Evolutionary conservation across 345 rosid genomes (phyloP), one percentile per base, ranked within the genome.

Genomic region (Linum trigynum): DNA sequence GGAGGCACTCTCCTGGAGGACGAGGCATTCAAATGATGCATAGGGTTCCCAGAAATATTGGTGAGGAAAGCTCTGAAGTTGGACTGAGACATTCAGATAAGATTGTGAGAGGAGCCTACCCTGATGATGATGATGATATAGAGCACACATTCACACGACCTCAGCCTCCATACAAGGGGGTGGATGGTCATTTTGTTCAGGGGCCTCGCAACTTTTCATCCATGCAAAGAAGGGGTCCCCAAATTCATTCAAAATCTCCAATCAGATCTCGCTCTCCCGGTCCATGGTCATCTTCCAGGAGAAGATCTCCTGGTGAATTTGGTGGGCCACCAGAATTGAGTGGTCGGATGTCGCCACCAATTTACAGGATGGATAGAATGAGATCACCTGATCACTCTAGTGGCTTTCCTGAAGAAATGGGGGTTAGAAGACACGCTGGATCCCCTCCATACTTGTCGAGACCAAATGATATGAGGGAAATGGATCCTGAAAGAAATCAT

Each of bases 251-350:
- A 16, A 83, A 84, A 38, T 91, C 96, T 75, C 97, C 96, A 23
- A 16, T 74, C 38, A 81, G 89, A 75, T 74, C 83, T 62, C 80
- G 83, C 57, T 81, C 92, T 64, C 85, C 88, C 59, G 82, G 83
- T 82, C 78, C 81, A 56, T 86, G 96, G 84, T 74, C 86, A 17
- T 75, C 96, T 70, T 78, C 82, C 14, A 77, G 90, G 82, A 82
- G 88, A 77, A 82, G 95, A 70, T 76, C 98, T 38, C 87, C 86
- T 7, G 87, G 86, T 67, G 87, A 78, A 2, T 86, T 84, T 74
- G 79, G 71, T 76, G 87, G 87, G 60, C 81, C 76, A 62, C 66
- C 81, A 61, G 91, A 86, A 35, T 79, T 88, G 76, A 72, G 79
- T 69, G 77, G 70, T 74, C 79, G 78, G 65, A 79, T 87, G 61